Conservation (phyloP, 176 grass and related monocot genomes). For the Panicum miliaceum region DNA sequence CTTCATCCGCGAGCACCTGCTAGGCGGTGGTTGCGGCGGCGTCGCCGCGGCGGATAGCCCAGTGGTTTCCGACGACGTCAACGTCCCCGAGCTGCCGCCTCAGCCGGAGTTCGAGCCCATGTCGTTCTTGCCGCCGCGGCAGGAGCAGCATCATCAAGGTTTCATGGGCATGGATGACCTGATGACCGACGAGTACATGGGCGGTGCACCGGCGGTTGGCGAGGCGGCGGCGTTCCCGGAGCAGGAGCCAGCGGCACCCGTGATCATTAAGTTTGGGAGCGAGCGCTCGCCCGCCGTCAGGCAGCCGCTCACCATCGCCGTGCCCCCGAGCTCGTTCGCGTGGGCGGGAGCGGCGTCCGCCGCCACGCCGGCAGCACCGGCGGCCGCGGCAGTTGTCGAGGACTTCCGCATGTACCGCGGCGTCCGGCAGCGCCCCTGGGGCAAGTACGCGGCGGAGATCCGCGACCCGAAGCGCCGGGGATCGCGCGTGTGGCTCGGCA, state of each 20-base stretch:
- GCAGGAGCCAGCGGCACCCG: conserved; percentile 30
- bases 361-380: background rate
- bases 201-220: background rate
- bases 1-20: conserved; percentile 64
- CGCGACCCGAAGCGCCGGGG: conserved; percentile 73
- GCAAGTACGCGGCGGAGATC: conserved; percentile 92
- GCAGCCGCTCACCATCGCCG: conserved; percentile 38
- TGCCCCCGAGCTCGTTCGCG: conserved; percentile 32
- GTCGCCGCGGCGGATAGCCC: background rate
- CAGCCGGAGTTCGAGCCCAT: background rate
- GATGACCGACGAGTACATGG: conserved; percentile 8
- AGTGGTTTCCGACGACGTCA: background rate
- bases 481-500: conserved; percentile 85
- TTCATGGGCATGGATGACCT: conserved; percentile 13
- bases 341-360: background rate
- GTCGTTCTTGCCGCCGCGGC: conserved; percentile 24
- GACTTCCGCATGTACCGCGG: conserved; percentile 75
- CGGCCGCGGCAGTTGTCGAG: background rate
- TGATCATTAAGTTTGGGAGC: conserved; percentile 44
- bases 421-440: conserved; percentile 76
- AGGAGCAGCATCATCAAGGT: background rate
- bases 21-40: conserved; percentile 24
- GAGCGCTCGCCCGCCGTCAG: conserved; percentile 20
- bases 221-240: conserved; percentile 2
- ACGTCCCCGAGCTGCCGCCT: background rate